Base-by-base conservation (phyloP, 768 basidiomycete species). In the Serendipita sp. region DNA sequence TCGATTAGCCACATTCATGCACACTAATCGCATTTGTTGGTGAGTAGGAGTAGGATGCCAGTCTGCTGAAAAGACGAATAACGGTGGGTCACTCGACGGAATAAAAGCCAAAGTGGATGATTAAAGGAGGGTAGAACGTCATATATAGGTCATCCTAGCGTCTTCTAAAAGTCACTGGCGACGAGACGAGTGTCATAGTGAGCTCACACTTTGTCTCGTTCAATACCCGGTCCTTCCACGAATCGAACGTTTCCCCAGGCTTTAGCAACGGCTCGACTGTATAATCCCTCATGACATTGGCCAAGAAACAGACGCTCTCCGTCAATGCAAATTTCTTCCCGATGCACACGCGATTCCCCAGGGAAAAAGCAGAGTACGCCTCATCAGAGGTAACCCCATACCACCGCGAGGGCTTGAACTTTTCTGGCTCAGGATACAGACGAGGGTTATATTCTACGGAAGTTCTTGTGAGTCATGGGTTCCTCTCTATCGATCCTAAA, bases 331-430 rank as follows among this genome's bases (percentile, higher is more conserved):
- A 80, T 2, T 78, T 76, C 65, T 80, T 78, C 0, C 81, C 81
- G 32, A 82, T 77, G 67, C 80, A 81, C 23, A 73, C 75, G 15
- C 80, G 74, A 0, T 75, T 71, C 11, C 81, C 80, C 0, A 70
- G 71, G 3, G 78, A 77, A 69, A 83, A 82, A 0, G 78, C 75
- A 32, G 54, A 32, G 28, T 67, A 67, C 16, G 58, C 66, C 52
- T 52, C 71, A 10, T 60, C 56, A 10, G 69, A 67, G 7, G 66
- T 69, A 15, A 76, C 67, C 3, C 75, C 77, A 60, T 80, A 74
- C 81, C 81, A 82, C 44, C 82, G 73, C 1, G 79, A 80, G 0
- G 81, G 82, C 58, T 74, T 76, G 73, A 74, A 81, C 60, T 74
- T 71, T 18, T 77, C 71, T 0, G 81, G 80, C 8, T 79, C 74